phyloP scores from a whole-genome alignment of 345 rosid species.

The Euphorbia lathyris region DNA sequence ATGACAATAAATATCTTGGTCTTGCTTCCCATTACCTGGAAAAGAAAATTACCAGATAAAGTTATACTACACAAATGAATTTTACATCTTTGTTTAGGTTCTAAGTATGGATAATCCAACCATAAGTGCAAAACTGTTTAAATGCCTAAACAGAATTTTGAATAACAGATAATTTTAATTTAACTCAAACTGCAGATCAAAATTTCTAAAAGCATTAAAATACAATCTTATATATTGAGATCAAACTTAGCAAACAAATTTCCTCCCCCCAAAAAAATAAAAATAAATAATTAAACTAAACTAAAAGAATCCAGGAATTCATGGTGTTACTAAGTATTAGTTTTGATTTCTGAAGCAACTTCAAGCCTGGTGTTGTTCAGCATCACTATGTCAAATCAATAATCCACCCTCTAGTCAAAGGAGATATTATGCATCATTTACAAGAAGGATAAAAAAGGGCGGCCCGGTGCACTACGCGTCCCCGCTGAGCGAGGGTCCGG shows the following conservation, averaged over 20 bases:
- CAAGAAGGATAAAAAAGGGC: too few relatives aligned
- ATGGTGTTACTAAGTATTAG: neutral
- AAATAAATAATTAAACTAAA: neutral
- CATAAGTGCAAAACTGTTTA: neutral
- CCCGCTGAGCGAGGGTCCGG: too few relatives aligned
- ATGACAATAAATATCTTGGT: constrained; percentile 33
- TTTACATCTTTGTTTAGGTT: constrained; percentile 3
- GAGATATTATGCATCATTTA: neutral
- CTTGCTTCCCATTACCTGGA: constrained; percentile 34
- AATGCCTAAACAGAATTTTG: neutral
- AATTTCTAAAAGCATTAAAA: neutral
- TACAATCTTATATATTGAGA: neutral
- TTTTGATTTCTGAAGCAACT: neutral
- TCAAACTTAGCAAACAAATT: neutral
- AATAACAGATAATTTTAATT: neutral
- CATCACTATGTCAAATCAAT: neutral
- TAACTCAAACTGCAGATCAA: neutral
- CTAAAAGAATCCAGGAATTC: neutral
- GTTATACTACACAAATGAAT: neutral
- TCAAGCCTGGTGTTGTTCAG: neutral
- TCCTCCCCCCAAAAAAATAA: neutral
- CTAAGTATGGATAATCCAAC: neutral
- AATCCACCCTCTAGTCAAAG: constrained; percentile 2
- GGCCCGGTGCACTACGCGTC: too few relatives aligned
- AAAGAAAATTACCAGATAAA: neutral